Conservation (phyloP, 2,329 filamentous ascomycete species). For the Conoideocrella luteorostrata region DNA sequence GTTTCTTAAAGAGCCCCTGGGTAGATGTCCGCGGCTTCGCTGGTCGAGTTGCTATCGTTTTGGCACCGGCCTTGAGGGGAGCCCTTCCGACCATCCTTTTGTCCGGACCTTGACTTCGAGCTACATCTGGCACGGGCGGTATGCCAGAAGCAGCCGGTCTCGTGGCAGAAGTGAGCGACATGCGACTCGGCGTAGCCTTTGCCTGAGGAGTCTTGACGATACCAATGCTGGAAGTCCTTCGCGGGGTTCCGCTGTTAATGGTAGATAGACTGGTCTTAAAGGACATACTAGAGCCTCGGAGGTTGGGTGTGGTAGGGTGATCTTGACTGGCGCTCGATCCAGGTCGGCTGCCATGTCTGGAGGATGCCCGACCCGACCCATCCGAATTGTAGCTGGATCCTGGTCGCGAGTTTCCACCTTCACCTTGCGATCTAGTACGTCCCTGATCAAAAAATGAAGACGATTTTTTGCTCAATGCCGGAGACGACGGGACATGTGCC, state of each 20-base stretch:
- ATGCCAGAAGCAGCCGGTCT: slow-evolving; percentile 20
- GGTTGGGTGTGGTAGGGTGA: slow-evolving; percentile 29
- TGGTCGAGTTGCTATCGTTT: slow-evolving; percentile 38
- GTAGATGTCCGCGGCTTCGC: slow-evolving; percentile 47
- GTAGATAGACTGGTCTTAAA: slow-evolving; percentile 37
- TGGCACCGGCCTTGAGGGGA: slow-evolving; percentile 36
- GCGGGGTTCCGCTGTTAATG: slow-evolving; percentile 40
- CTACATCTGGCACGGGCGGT: slow-evolving; percentile 15
- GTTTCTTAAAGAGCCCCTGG: slow-evolving; percentile 49
- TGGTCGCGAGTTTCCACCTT: slow-evolving; percentile 40
- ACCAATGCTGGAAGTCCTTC: slow-evolving; percentile 17
- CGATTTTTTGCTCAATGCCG: slow-evolving; percentile 56
- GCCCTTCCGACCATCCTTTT: slow-evolving; percentile 22
- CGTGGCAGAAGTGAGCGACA: slow-evolving; percentile 14
- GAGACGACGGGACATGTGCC: slow-evolving; percentile 70
- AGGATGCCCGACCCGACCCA: slow-evolving; percentile 45
- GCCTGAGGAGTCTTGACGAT: slow-evolving; percentile 18
- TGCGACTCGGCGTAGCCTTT: slow-evolving; percentile 17
- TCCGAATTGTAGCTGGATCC: slow-evolving; percentile 57
- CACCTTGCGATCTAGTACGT: slow-evolving; percentile 46
- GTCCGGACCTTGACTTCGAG: slow-evolving; percentile 33
- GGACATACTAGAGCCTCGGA: slow-evolving; percentile 37
- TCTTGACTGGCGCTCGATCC: slow-evolving; percentile 47
- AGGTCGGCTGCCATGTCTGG: slow-evolving; percentile 46
- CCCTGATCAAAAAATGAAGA: slow-evolving; percentile 68